Base-by-base conservation (phyloP, 805 yeast genomes). In the Candida coleopterorum region DNA sequence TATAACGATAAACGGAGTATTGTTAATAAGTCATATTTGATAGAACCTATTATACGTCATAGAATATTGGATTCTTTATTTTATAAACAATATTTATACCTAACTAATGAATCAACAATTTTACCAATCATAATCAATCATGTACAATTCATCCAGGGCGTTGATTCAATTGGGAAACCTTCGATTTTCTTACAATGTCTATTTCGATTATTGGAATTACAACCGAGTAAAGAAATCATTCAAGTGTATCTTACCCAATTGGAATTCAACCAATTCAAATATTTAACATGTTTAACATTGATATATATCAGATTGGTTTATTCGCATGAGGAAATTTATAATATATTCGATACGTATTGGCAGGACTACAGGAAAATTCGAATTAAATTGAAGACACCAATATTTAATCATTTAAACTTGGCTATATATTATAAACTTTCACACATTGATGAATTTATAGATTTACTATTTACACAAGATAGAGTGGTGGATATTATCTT, bases 361-460 rank as follows among this genome's bases (percentile, higher is more conserved):
- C 58, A 62, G 6, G 96, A 90, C 58, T 79, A 74, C 52, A 69
- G 95, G 25, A 85, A 84, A 52, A 58, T 90, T 34, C 64, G 85
- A 40, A 12, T 49, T 17, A 52, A 47, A 34, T 58, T 66, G 8
- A 54, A 59, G 45, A 40, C 43, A 14, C 68, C 70, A 2, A 35
- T 23, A 8, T 44, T 55, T 17, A 45, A 44, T 25, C 40, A 39
- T 6, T 22, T 40, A 4, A 34, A 33, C 2, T 16, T 45, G 12
- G 57, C 62, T 2, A 46, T 53, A 7, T 61, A 53, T 23, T 56
- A 77, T 36, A 60, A 64, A 16, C 22, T 65, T 15, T 49, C 49
- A 4, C 72, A 77, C 49, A 68, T 90, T 61, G 97, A 90, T 56
- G 90, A 81, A 51, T 74, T 81, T 50, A 72, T 78, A 0, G 96